Percentiles rank a stretch among this genome's conserved stretches.
phyloP scores from a whole-genome alignment of 2,329 filamentous ascomycete species.

The Tolypocladium nubicola region DNA sequence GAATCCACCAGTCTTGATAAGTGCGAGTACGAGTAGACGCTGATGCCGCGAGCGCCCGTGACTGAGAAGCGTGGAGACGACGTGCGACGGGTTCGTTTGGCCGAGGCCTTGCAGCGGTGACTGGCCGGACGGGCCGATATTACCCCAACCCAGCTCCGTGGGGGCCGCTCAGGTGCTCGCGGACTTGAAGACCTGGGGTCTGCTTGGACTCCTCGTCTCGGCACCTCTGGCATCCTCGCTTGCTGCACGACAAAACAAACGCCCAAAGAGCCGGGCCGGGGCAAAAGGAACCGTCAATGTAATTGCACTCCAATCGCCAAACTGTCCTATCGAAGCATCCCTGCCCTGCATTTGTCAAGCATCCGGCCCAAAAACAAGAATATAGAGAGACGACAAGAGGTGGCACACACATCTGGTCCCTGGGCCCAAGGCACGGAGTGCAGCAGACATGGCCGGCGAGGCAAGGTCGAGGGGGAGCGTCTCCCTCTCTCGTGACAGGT shows the following conservation, averaged over 20 bases:
- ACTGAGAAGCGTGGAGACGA: neutral
- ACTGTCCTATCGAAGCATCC: conserved; percentile 36
- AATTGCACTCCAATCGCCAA: conserved; percentile 42
- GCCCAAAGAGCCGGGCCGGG: neutral
- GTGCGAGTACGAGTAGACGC: no score
- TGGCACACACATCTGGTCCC: neutral
- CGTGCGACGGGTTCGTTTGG: neutral
- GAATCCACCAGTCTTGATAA: neutral
- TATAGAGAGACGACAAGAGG: neutral
- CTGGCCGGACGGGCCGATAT: neutral
- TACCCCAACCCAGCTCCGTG: neutral
- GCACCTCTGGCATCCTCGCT: neutral
- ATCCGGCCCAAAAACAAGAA: conserved; percentile 14
- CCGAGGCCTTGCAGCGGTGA: neutral
- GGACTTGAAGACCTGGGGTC: neutral
- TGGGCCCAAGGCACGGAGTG: neutral
- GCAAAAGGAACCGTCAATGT: conserved; percentile 20
- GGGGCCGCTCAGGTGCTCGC: neutral
- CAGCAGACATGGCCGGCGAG: neutral
- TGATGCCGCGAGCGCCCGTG: neutral
- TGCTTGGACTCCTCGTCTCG: neutral
- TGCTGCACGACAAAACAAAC: neutral
- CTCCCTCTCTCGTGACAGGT: neutral
- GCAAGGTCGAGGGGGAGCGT: neutral
- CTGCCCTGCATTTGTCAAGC: conserved; percentile 25